Conservation (phyloP, 768 basidiomycete genomes). For the Mycena metata region DNA sequence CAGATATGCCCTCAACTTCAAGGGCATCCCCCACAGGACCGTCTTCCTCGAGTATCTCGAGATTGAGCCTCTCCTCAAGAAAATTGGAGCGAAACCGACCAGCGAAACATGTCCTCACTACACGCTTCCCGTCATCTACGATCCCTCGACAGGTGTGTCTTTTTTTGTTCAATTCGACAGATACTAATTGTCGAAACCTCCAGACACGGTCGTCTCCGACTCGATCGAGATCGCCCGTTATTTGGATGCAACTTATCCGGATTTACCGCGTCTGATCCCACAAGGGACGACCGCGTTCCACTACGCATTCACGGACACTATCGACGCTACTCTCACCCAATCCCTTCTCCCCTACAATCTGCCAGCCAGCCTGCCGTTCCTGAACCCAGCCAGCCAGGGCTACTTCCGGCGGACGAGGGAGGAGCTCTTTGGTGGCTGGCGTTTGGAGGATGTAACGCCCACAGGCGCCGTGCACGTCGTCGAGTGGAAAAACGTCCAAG, state of each 20-base stretch:
- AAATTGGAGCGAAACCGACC: slow-evolving; percentile 55
- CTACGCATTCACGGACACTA: slow-evolving; percentile 43
- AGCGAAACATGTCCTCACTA: slow-evolving; percentile 52
- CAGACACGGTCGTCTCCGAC: slow-evolving; percentile 51
- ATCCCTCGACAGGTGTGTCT: slow-evolving; percentile 52
- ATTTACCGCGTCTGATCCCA: slow-evolving; percentile 53
- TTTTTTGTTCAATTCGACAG: background rate
- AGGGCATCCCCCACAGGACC: slow-evolving; percentile 58
- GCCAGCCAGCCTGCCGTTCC: slow-evolving; percentile 39
- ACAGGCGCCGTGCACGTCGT: slow-evolving; percentile 46
- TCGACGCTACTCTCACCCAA: slow-evolving; percentile 29
- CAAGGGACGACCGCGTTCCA: slow-evolving; percentile 54
- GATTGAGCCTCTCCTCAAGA: slow-evolving; percentile 52
- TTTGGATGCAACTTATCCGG: slow-evolving; percentile 64
- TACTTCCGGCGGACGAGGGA: slow-evolving; percentile 58
- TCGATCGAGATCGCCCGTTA: slow-evolving; percentile 63
- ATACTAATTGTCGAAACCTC: background rate
- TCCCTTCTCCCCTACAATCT: slow-evolving; percentile 38
- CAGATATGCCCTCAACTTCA: slow-evolving; percentile 54
- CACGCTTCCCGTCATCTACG: slow-evolving; percentile 66
- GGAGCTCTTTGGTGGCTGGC: slow-evolving; percentile 42
- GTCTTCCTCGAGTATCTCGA: slow-evolving; percentile 68
- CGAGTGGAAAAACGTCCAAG: slow-evolving; percentile 55
- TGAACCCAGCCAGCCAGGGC: slow-evolving; percentile 51
- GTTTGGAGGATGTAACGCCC: slow-evolving; percentile 50